These are phyloP conservation scores for Penicillium olsonii DNA, from an alignment of 2,329 filamentous ascomycete species.

Conservation along the genomic window DNA sequence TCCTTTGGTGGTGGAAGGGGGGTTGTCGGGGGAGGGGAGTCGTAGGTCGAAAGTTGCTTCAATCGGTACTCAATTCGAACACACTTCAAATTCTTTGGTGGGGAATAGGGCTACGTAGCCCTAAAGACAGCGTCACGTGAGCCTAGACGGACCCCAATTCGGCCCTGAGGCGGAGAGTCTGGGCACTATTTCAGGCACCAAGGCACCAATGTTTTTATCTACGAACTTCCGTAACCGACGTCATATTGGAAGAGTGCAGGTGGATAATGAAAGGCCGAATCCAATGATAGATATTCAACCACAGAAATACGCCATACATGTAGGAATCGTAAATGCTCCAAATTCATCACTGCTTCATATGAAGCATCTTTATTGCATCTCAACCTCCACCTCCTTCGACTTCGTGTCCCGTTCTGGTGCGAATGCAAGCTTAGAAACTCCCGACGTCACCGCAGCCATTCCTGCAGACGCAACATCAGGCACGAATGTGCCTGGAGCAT, in stretches of 20 bases:
- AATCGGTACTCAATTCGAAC: conserved; percentile 33
- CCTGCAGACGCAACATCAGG: conserved; percentile 34
- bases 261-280: background rate
- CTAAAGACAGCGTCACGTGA: background rate
- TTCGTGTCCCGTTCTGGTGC: conserved; percentile 31
- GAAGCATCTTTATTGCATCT: conserved; percentile 48
- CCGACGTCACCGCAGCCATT: conserved; percentile 47
- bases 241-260: background rate
- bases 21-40: conserved; percentile 37
- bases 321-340: conserved; percentile 9
- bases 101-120: conserved; percentile 34
- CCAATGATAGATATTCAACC: conserved; percentile 1
- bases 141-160: conserved; percentile 23
- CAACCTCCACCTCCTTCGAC: conserved; percentile 47
- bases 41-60: conserved; percentile 31
- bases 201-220: conserved; percentile 7
- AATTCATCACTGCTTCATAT: background rate
- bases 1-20: conserved; percentile 34
- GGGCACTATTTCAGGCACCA: conserved; percentile 1
- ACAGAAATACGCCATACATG: background rate
- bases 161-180: conserved; percentile 3
- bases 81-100: conserved; percentile 38
- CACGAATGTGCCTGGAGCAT: conserved; percentile 40
- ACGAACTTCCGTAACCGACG: background rate
- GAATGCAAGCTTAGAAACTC: conserved; percentile 49